Conservation (phyloP, 495 filamentous ascomycete genomes). For the Penicillium dipodomyicola region DNA sequence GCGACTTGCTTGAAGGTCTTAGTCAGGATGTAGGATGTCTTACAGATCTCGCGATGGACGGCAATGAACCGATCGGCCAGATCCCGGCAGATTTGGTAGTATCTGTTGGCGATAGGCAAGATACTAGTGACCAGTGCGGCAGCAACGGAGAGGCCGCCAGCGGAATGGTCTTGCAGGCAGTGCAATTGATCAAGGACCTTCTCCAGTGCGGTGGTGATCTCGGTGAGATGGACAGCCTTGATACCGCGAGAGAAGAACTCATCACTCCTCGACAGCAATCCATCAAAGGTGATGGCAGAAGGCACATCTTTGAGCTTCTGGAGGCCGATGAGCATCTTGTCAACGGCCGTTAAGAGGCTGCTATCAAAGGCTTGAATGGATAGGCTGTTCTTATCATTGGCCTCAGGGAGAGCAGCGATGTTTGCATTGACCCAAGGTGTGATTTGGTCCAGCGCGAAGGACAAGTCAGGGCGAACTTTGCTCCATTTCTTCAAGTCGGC, state of each 20-base stretch:
- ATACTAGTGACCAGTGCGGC: conserved; percentile 63
- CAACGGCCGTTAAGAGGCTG: conserved; percentile 55
- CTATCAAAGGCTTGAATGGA: conserved; percentile 49
- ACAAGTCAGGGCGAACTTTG: conserved; percentile 54
- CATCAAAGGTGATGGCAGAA: conserved; percentile 53
- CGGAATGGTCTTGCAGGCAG: conserved; percentile 44
- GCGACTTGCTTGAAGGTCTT: conserved; percentile 73
- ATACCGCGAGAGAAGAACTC: conserved; percentile 54
- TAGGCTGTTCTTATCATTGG: conserved; percentile 18
- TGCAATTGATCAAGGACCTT: conserved; percentile 50
- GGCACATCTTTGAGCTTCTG: conserved; percentile 67
- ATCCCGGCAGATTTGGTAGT: conserved; percentile 56
- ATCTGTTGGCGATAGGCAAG: conserved; percentile 73
- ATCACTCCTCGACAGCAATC: conserved; percentile 63
- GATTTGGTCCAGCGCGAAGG: conserved; percentile 62
- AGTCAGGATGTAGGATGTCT: conserved; percentile 68
- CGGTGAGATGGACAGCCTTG: conserved; percentile 55
- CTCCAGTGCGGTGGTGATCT: conserved; percentile 53
- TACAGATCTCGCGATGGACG: conserved; percentile 67
- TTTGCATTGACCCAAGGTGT: conserved; percentile 41
- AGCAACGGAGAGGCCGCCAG: conserved; percentile 43
- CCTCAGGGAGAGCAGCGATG: conserved; percentile 8
- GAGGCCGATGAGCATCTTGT: conserved; percentile 69
- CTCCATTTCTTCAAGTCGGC: conserved; percentile 42
- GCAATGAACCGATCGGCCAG: conserved; percentile 50